Base-by-base conservation (phyloP, 805 yeast species). In the Monosporozyma servazzii region DNA sequence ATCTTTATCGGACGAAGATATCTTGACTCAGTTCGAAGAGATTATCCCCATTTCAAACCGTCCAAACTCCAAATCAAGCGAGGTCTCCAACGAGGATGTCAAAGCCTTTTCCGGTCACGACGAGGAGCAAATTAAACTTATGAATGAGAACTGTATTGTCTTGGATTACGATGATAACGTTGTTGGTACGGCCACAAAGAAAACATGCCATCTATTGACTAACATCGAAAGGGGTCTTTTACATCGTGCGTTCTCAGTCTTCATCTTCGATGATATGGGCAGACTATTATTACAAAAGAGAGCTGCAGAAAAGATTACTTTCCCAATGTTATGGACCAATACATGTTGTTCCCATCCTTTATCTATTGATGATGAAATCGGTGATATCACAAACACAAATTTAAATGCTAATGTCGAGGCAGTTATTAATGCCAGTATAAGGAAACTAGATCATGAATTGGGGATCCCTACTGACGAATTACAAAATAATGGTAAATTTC, bases 331-430 rank as follows among this genome's bases (percentile, higher is more conserved):
- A 84, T 93, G 99, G 99, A 93, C 99, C 25, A 93, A 93, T 68
- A 93, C 99, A 1, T 93, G 99, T 71, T 93, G 99, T 69, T 90
- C 98, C 1, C 99, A 93, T 67, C 99, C 99, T 9, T 75, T 93
- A 49, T 88, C 96, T 50, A 80, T 88, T 36, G 77, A 82, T 39
- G 72, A 80, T 37, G 99, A 93, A 69, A 73, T 89, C 64, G 97
- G 97, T 10, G n/a, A 18, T 18, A 63, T 72, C 42, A 53, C 55
- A 1, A 45, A 43, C 37, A 20, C 40, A 17, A 41, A 71, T 47
- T 73, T 90, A 53, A 68, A 71, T 5, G 71, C 75, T 36, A 86
- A 95, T 8, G 74, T 91, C 7, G 68, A 70, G 27, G 99, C 99
- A 53, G 95, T 80, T 50, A 86, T 81, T 63, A 73, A 74, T 42